These are phyloP conservation scores for Pythium periplocum DNA, from an alignment of 352 stramenopile species.

Conservation along the genomic window DNA sequence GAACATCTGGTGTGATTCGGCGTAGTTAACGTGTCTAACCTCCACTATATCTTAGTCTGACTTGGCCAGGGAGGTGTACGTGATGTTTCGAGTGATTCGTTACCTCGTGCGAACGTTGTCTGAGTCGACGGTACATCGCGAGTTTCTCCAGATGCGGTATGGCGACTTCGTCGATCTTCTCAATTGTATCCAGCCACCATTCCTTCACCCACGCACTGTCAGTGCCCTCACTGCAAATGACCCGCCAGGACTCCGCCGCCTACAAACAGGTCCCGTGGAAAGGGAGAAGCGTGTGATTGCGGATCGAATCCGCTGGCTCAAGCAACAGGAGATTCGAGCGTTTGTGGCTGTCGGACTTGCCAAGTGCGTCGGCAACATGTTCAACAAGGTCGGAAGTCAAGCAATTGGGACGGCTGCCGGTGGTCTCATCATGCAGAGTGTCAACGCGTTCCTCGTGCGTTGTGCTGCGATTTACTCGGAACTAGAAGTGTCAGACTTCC, in stretches of 20 bases:
- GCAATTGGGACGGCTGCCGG: conserved; percentile 27
- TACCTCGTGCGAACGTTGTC: conserved; percentile 55
- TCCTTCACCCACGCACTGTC: conserved; percentile 52
- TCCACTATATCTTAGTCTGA: conserved; percentile 31
- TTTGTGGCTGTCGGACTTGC: conserved; percentile 64
- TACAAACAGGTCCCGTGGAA: too few relatives aligned
- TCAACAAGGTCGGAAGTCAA: conserved; percentile 53
- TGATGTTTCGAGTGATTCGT: conserved; percentile 54
- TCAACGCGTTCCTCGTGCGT: conserved; percentile 60
- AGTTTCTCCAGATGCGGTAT: conserved; percentile 42
- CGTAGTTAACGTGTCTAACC: too few relatives aligned
- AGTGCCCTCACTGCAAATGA: conserved; percentile 44
- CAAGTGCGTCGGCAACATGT: conserved; percentile 52
- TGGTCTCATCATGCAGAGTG: conserved; percentile 25
- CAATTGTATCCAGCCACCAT: conserved; percentile 48
- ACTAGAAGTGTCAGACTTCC: conserved; percentile 73
- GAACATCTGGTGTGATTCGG: too few relatives aligned
- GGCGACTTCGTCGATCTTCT: conserved; percentile 47
- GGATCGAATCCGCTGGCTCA: background rate
- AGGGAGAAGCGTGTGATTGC: too few relatives aligned
- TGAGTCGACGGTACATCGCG: conserved; percentile 34
- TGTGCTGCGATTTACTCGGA: conserved; percentile 69
- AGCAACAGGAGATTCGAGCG: conserved; percentile 42
- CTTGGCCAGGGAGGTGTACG: conserved; percentile 66
- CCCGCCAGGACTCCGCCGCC: conserved; percentile 6